Evolutionary conservation across 176 grass and related monocot genomes (phyloP).

Genomic region (Bothriochloa decipiens): DNA sequence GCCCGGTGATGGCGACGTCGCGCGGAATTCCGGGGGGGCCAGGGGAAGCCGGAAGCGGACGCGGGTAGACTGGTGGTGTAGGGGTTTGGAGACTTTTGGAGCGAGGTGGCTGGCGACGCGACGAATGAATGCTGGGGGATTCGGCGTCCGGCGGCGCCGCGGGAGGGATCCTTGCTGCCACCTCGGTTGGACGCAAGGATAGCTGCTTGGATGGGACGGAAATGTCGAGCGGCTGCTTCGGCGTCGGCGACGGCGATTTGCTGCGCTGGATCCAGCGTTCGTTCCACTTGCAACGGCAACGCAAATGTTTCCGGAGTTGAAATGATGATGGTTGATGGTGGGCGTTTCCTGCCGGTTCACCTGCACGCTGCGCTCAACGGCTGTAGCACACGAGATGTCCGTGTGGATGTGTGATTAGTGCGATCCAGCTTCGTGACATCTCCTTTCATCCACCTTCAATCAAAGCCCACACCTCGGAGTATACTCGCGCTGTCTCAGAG

Average conservation of each 20-base stretch:
- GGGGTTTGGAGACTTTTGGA: not conserved
- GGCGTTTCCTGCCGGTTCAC: not conserved
- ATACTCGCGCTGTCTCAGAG: too few species aligned
- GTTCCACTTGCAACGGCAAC: not conserved
- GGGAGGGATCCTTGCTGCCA: too few species aligned
- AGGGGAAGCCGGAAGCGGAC: not conserved
- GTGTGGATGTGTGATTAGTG: not conserved
- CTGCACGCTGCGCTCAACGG: not conserved
- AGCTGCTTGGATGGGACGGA: not conserved
- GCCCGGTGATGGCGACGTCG: constrained; percentile 43
- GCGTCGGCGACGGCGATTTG: not conserved
- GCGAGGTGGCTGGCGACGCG: constrained; percentile 8
- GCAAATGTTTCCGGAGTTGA: not conserved
- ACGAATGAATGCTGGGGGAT: too few species aligned
- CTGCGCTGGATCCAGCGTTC: constrained; percentile 3
- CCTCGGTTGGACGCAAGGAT: not conserved
- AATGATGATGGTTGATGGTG: not conserved
- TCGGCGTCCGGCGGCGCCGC: too few species aligned
- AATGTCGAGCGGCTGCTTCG: not conserved
- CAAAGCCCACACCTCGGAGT: too few species aligned
- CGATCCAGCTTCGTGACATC: not conserved
- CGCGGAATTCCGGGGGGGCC: constrained; percentile 1
- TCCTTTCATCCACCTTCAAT: not conserved
- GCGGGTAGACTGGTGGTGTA: not conserved
- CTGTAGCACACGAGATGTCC: not conserved